Conservation (phyloP, 2,329 filamentous ascomycete genomes). For the Xylariaceae sp. region DNA sequence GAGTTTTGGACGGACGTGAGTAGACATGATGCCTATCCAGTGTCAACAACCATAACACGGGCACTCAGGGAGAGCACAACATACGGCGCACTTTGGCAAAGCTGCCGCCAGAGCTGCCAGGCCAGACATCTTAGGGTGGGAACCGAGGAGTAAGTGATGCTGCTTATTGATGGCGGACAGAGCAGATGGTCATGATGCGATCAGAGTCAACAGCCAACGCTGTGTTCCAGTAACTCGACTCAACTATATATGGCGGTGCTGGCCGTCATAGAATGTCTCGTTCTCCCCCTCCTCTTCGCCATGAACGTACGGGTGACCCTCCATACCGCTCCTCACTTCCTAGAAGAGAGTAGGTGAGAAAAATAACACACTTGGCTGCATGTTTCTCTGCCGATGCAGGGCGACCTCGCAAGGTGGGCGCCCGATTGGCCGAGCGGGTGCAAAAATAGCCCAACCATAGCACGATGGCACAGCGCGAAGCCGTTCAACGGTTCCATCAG, state of each 20-base stretch:
- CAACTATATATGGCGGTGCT: too few relatives aligned
- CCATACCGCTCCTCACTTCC: too few relatives aligned
- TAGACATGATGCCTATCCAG: slow-evolving; percentile 5
- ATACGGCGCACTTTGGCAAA: slow-evolving; percentile 3
- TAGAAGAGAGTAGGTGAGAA: too few relatives aligned
- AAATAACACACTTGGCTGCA: too few relatives aligned
- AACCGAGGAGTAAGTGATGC: neutral
- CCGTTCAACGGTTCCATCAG: too few relatives aligned
- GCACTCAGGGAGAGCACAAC: neutral
- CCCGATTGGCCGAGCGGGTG: neutral
- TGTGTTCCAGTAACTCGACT: too few relatives aligned
- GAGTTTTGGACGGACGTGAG: slow-evolving; percentile 11
- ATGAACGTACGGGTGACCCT: too few relatives aligned
- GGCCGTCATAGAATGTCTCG: too few relatives aligned
- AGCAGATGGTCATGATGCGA: neutral
- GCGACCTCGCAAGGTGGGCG: too few relatives aligned
- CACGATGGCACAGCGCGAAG: neutral
- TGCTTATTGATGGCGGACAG: neutral
- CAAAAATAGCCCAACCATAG: neutral
- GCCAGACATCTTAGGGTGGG: neutral
- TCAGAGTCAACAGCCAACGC: too few relatives aligned
- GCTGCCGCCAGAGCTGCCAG: neutral
- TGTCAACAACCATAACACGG: neutral
- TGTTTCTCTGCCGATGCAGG: too few relatives aligned
- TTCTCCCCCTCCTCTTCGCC: too few relatives aligned